Evolutionary conservation across 2,329 filamentous ascomycete genomes (phyloP).

Genomic region (Metarhizium brunneum): DNA sequence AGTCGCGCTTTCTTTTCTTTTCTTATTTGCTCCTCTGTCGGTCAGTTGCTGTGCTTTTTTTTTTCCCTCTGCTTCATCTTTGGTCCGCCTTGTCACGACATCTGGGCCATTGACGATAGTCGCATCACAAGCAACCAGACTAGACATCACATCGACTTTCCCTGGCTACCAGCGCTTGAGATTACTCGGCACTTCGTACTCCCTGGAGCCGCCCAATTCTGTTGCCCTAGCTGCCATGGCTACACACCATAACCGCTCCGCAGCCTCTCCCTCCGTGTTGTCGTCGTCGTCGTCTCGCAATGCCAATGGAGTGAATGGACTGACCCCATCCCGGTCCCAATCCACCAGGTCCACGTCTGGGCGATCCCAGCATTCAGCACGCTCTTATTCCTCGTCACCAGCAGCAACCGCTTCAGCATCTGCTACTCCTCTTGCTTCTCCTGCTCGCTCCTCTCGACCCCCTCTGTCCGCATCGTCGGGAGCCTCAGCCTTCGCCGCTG

Average conservation of each 20-base stretch:
- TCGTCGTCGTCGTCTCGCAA: background rate
- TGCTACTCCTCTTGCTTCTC: slow-evolving; percentile 13
- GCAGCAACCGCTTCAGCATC: background rate
- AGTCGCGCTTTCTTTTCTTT: too few relatives aligned
- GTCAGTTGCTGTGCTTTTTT: too few relatives aligned
- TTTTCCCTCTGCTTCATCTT: too few relatives aligned
- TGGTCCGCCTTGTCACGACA: too few relatives aligned
- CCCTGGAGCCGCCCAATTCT: background rate
- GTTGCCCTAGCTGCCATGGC: background rate
- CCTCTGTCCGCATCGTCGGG: slow-evolving; percentile 8
- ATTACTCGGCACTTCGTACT: background rate
- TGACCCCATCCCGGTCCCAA: slow-evolving; percentile 1
- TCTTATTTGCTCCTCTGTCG: too few relatives aligned
- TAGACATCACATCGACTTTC: too few relatives aligned
- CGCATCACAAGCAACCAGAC: too few relatives aligned
- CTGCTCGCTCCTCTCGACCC: slow-evolving; percentile 21
- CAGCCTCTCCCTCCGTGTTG: background rate
- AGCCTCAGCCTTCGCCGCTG: slow-evolving; percentile 9
- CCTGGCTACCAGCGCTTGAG: too few relatives aligned
- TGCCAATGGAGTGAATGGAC: background rate
- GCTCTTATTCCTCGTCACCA: background rate
- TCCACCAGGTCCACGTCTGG: background rate
- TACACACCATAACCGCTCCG: background rate
- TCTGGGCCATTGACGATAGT: too few relatives aligned
- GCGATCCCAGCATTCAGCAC: background rate